phyloP scores from a whole-genome alignment of 345 rosid species.

The Syzygium grande region DNA sequence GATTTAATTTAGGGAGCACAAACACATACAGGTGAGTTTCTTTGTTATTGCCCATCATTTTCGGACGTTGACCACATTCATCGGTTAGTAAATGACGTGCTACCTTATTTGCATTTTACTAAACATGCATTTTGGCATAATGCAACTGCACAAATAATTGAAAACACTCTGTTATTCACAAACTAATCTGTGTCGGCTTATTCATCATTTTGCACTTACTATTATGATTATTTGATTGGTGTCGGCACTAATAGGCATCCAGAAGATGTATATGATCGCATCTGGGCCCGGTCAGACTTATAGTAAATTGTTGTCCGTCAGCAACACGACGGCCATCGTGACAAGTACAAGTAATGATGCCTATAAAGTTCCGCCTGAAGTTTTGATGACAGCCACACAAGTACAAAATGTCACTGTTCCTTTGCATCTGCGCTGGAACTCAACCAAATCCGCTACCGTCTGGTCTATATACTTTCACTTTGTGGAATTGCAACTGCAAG shows the following conservation, averaged over 20 bases:
- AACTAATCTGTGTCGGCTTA: not conserved
- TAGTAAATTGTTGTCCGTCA: not conserved
- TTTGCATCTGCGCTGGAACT: rapidly evolving
- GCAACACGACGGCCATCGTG: not conserved
- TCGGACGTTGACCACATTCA: not conserved
- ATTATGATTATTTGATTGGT: not conserved
- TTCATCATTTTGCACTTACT: not conserved
- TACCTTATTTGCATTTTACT: not conserved
- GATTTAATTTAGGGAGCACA: not conserved
- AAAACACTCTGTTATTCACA: not conserved
- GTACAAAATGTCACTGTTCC: not conserved
- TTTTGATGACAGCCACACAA: not conserved
- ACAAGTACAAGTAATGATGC: not conserved
- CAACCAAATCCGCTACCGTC: not conserved
- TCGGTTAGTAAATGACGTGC: not conserved
- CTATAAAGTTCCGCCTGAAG: not conserved
- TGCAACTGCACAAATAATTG: not conserved
- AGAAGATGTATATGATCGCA: not conserved
- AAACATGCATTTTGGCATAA: not conserved
- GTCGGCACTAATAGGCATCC: not conserved
- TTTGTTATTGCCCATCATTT: not conserved
- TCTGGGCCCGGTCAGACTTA: not conserved
- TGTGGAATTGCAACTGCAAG: constrained; percentile 11
- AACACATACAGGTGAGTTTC: not conserved
- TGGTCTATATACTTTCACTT: not conserved